These are phyloP conservation scores for Monosporascus sp. DNA, from an alignment of 2,329 filamentous ascomycete genomes.

Conservation along the genomic window DNA sequence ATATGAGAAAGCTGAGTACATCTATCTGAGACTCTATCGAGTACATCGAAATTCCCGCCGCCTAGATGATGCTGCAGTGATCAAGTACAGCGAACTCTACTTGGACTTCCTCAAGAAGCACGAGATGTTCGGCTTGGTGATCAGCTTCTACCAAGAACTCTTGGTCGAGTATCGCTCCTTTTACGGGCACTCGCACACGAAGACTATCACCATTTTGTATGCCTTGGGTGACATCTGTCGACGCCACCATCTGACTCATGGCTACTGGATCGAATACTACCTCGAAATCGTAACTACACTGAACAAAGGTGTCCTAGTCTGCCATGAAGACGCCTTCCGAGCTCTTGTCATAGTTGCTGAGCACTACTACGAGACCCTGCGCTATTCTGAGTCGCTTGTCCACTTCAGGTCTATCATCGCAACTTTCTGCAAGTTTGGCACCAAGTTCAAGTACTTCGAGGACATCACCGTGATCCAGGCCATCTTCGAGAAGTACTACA, in stretches of 20 bases:
- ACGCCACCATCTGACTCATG: neutral
- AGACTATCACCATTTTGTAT: slow-evolving; percentile 31
- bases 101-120: slow-evolving; percentile 27
- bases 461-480: slow-evolving; percentile 26
- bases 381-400: slow-evolving; percentile 10
- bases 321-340: slow-evolving; percentile 32
- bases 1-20: slow-evolving; percentile 30
- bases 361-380: slow-evolving; percentile 30
- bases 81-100: slow-evolving; percentile 18
- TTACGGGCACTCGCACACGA: slow-evolving; percentile 28
- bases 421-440: slow-evolving; percentile 26
- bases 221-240: slow-evolving; percentile 28
- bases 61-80: slow-evolving; percentile 2
- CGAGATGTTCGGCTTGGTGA: slow-evolving; percentile 25
- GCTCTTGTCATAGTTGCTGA: slow-evolving; percentile 30
- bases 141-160: slow-evolving; percentile 32
- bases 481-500: slow-evolving; percentile 17
- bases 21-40: slow-evolving; percentile 13
- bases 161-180: slow-evolving; percentile 31
- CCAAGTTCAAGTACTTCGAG: slow-evolving; percentile 27
- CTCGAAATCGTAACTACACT: slow-evolving; percentile 29
- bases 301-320: slow-evolving; percentile 30
- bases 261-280: slow-evolving; percentile 29
- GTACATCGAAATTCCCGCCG: neutral
- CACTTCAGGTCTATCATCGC: slow-evolving; percentile 28